Evolutionary conservation across 2,329 filamentous ascomycete genomes (phyloP), one percentile per base, ranked within the genome.

Genomic region (Arthroderma uncinatum): DNA sequence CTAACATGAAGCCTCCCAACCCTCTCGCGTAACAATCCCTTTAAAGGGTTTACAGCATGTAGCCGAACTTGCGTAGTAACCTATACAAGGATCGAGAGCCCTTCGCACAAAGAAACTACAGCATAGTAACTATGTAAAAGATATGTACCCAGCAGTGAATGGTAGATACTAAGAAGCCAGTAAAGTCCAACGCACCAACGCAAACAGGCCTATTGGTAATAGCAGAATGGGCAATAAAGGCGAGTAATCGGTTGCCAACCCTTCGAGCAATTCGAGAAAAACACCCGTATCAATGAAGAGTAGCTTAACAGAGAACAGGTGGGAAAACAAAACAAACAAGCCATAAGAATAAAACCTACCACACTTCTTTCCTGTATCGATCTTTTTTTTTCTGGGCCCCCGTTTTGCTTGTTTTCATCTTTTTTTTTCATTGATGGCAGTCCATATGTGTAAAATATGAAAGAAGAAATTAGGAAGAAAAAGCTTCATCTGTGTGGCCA

Each of bases 61-160:
- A 34, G 12, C 33, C 33, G 14, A n/a, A 48, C 14, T 25, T 48
- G 16, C 23, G 14, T 48, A 48, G 44, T 48, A 30, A 48, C 44
- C 44, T 48, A 48, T 48, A 48, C 44, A 48, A 48, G 44, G 44
- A 48, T 48, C 44, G 12, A 16, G 44, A 48, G 44, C 25, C 44
- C 44, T 30, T 48, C 44, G 44, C 44, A 48, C 44, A 48, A 48
- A 48, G 44, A 48, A 48, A 48, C 44, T 48, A 48, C 44, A 48
- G 25, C 44, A 48, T 48, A 48, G 44, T 48, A 48, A 48, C 44
- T 48, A 48, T 48, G 44, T 48, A 48, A 30, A 44, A 48, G 44
- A 48, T 48, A 48, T 48, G 44, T 48, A 48, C 44, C 44, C 44
- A 48, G 44, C 44, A 48, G 23, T 48, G 14, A 30, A 48, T 48